These are phyloP conservation scores for Hortaea werneckii DNA, from an alignment of 2,329 filamentous ascomycete species.

Conservation along the genomic window DNA sequence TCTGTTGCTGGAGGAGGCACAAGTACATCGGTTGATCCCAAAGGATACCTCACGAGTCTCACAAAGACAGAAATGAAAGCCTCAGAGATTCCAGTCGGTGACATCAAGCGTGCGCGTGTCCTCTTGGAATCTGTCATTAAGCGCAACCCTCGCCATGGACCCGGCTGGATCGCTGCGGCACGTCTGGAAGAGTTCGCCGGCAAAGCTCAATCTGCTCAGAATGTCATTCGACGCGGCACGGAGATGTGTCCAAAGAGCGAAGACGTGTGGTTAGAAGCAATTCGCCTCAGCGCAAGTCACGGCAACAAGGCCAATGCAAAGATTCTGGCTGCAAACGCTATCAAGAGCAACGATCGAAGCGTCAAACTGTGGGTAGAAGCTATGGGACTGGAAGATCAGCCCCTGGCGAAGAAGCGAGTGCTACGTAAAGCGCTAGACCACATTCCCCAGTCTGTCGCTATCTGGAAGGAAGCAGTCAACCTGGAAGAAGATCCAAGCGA, in stretches of 20 bases:
- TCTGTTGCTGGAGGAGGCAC: conserved; percentile 55
- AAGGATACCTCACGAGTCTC: conserved; percentile 89
- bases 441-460: conserved; percentile 82
- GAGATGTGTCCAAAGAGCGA: conserved; percentile 87
- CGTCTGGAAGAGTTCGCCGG: conserved; percentile 87
- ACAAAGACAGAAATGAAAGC: conserved; percentile 71
- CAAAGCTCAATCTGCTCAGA: conserved; percentile 80
- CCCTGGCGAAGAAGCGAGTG: conserved; percentile 81
- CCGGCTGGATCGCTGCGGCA: conserved; percentile 91
- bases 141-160: conserved; percentile 88
- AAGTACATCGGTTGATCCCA: conserved; percentile 84
- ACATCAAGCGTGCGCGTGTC: conserved; percentile 86
- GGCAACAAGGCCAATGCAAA: conserved; percentile 79
- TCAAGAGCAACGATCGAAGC: conserved; percentile 81
- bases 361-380: conserved; percentile 90
- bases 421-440: conserved; percentile 84
- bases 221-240: conserved; percentile 78
- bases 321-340: conserved; percentile 85
- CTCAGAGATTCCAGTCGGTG: conserved; percentile 75
- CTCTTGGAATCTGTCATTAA: conserved; percentile 95
- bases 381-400: conserved; percentile 79
- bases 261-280: conserved; percentile 93
- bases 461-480: conserved; percentile 98
- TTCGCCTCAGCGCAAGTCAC: conserved; percentile 74
- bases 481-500: conserved; percentile 83